Evolutionary conservation across 495 filamentous ascomycete species (phyloP).

Genomic region (Clavariopsis aquatica): DNA sequence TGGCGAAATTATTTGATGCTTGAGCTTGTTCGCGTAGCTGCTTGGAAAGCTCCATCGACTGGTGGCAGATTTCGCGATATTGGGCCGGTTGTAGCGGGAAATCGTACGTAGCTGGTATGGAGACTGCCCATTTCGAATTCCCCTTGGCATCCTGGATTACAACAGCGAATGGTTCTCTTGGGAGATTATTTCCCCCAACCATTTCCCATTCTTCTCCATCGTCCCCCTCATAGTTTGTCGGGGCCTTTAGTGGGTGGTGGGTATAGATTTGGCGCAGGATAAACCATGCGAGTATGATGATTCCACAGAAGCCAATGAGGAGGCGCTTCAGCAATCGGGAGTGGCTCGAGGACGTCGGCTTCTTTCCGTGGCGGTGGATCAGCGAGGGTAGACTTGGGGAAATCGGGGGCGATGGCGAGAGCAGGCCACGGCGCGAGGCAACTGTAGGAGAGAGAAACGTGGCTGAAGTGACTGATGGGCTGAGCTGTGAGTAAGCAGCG

Average conservation of each 20-base stretch:
- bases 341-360: constrained; percentile 50
- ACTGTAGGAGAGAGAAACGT: constrained; percentile 54
- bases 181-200: constrained; percentile 53
- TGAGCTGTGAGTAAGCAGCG: constrained; percentile 38
- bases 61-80: constrained; percentile 62
- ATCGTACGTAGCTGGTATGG: constrained; percentile 58
- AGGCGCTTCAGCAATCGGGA: constrained; percentile 45
- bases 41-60: constrained; percentile 56
- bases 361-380: constrained; percentile 61
- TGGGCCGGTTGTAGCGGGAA: constrained; percentile 62
- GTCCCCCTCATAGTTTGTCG: constrained; percentile 5
- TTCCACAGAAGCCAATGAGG: constrained; percentile 28
- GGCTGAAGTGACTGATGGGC: constrained; percentile 38
- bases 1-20: constrained; percentile 32
- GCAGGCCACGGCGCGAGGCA: constrained; percentile 58
- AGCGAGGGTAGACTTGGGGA: constrained; percentile 66
- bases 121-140: constrained; percentile 66
- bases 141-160: constrained; percentile 59
- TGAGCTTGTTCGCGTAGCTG: constrained; percentile 47
- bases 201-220: constrained; percentile 49
- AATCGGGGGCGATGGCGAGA: constrained; percentile 58
- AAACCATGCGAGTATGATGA: constrained; percentile 32
- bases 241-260: neutral
- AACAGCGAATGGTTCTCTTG: constrained; percentile 60
- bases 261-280: constrained; percentile 29